Base-by-base conservation (phyloP, 495 filamentous ascomycete species). In the Xylaria palmicola region DNA sequence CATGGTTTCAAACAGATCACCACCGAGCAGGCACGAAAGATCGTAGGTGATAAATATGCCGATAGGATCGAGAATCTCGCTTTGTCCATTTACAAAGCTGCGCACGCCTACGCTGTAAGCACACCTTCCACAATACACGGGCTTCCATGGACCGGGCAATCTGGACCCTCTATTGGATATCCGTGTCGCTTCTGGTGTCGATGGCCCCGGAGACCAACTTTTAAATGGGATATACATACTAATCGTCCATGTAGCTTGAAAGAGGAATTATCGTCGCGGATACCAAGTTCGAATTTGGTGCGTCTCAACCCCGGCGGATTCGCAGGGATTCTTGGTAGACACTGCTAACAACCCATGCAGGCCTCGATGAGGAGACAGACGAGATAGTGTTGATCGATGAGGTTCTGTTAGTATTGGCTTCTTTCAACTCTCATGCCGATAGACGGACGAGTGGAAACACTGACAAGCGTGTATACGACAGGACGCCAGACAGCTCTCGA, bases 381-480 rank as follows among this genome's bases (percentile, higher is more conserved):
- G 86, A 90, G 66, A 81, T 98, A 6, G 87, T 96, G 17, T 78
- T 97, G 17, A 85, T 94, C 5, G 94, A 98, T 70, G 94, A 98
- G 74, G 92, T 97, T 15, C 78, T 98, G 56, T 64, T 7, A 57
- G 61, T 63, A 29, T 13, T 51, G 26, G n/a, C n/a, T 17, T 4
- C 7, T 88, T 24, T n/a, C 20, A 13, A 19, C 39, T 32, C 24
- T 22, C 3, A 1, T 29, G 22, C 40, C 47, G 43, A n/a, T 15
- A 22, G 3, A 12, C 6, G 19, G 32, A 47, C 43, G 41, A 49
- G 26, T 56, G 40, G n/a, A 50, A 17, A 53, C 30, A 41, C 50
- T 61, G 32, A 61, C 22, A 13, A 51, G 19, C n/a, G 41, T 13
- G 10, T 49, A 22, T 26, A 45, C 47, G 48, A 43, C 17, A 57